Evolutionary conservation across 139 green algal species (phyloP).

Genomic region (Tetraselmis chui): DNA sequence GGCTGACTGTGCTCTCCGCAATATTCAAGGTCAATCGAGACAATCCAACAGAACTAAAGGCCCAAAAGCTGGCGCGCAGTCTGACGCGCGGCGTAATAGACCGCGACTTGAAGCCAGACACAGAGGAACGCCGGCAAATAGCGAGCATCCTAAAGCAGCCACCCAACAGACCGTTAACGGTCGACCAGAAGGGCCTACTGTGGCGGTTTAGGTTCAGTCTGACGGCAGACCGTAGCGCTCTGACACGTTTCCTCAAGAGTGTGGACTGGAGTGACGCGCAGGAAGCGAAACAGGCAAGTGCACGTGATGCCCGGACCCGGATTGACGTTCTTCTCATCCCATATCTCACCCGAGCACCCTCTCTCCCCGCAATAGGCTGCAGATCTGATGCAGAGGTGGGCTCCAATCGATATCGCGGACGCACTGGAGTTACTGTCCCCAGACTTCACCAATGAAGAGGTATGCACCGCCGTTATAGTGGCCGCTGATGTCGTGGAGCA

Average conservation of each 20-base stretch:
- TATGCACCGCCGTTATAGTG: no score
- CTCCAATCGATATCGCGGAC: slow-evolving; percentile 72
- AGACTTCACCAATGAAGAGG: slow-evolving; percentile 67
- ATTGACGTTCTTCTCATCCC: background rate
- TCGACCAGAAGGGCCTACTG: slow-evolving; percentile 61
- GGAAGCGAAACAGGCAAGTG: slow-evolving; percentile 52
- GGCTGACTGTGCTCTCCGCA: no score
- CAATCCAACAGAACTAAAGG: slow-evolving; percentile 87
- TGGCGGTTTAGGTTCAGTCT: slow-evolving; percentile 84
- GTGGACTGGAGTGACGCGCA: slow-evolving; percentile 89
- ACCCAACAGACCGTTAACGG: slow-evolving; percentile 48
- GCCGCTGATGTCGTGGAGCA: no score
- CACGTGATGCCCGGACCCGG: no score
- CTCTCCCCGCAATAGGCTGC: slow-evolving; percentile 44
- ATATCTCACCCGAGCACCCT: background rate
- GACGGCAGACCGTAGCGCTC: slow-evolving; percentile 30
- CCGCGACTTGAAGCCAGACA: slow-evolving; percentile 75
- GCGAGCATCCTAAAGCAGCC: slow-evolving; percentile 35
- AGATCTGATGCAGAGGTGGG: slow-evolving; percentile 83
- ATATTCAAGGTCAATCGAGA: slow-evolving; percentile 69
- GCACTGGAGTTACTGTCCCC: slow-evolving; percentile 91
- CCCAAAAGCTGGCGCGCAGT: slow-evolving; percentile 82
- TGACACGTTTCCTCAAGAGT: slow-evolving; percentile 61
- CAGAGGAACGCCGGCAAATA: slow-evolving; percentile 52
- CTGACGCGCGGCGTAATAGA: slow-evolving; percentile 61